Evolutionary conservation across 108 stramenopile genomes (phyloP), one percentile per base, ranked within the genome.

Genomic region (Pseudonitzschia multistriata): DNA sequence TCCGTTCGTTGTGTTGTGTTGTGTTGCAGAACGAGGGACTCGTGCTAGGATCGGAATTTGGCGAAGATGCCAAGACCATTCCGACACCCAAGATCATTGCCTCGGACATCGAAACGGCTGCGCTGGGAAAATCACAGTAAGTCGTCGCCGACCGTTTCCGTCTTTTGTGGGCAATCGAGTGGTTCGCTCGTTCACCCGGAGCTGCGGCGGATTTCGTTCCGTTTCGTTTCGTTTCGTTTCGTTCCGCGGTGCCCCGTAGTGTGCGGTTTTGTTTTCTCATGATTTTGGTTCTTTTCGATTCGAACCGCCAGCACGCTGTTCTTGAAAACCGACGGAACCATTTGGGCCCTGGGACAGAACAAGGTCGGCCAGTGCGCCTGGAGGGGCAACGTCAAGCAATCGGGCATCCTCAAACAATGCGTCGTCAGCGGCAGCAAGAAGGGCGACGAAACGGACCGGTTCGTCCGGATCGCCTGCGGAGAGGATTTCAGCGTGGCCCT

Each of bases 401-500:
- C 71, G 25, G 71, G 71, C 3, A 27, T 45, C 22, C 50, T 78
- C 27, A 78, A 72, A 49, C 8, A 70, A 13, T 72, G 71, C 33
- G 28, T 72, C 19, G 22, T 35, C 17, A 3, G 21, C 49, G 45
- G 29, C 27, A 45, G 22, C 27, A 47, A 47, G 25, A 64, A 64
- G 42, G 34, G 40, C 42, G 63, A 25, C 37, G 22, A 17, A 17
- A 10, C 37, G n/a, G 49, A 52, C 17, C 79, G 73, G 37, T 72
- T 78, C 49, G 22, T 62, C 35, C 39, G 76, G 70, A 84, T 87
- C 54, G 42, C 95, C 30, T 93, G 92, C 69, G 95, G 95, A 33
- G 95, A 96, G 80, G 82, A 87, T 49, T 90, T 96, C 57, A 81
- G 90, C 10, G 83, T 91, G 17, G 88, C 87, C 10, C 67, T 96